Evolutionary conservation across 257 asterid genomes (phyloP), one percentile per base, ranked within the genome.

Genomic region (Lycium ferocissimum): DNA sequence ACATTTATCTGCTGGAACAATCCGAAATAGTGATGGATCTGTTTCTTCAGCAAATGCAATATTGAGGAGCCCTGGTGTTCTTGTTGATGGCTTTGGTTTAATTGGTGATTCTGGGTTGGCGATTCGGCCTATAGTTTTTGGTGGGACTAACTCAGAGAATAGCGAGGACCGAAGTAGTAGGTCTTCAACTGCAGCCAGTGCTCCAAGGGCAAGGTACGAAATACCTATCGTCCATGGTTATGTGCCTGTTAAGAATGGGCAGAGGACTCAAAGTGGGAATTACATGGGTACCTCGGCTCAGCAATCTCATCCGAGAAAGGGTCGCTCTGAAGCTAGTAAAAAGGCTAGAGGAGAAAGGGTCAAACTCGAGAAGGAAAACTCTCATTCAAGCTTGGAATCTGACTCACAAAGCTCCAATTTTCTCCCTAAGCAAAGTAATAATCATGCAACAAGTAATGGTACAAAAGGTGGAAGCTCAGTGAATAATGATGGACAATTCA

Each of bases 331-430:
- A 82, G 82, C 82, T 57, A 75, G 85, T 88, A 95, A 93, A 89
- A 95, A 92, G 89, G 89, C 89, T 86, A 91, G 91, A 89, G 94
- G 94, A 53, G 92, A 87, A 57, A 43, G 88, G 92, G 93, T 92
- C 95, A 94, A 93, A 91, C 92, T 90, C 87, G 95, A 94, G 95
- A 92, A 91, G 90, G 97, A 92, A 88, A 91, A 89, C 93, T 93
- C 97, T 90, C 97, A 89, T 89, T 95, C 98, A 94, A 94, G 98
- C 91, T 67, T 94, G 95, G 99, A 94, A 85, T 94, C 98, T 90
- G 98, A 95, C 93, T 95, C 91, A 83, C 94, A 91, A 88, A 93
- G 95, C 90, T 91, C 89, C 90, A 86, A 91, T 90, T 90, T 89
- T 89, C 88, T 91, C 78, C 92, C 89, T 87, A 61, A 85, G 95